phyloP scores from a whole-genome alignment of 225 moss, liverwort and hornwort genomes.

The Bryoerythrophyllum caledonicum region DNA sequence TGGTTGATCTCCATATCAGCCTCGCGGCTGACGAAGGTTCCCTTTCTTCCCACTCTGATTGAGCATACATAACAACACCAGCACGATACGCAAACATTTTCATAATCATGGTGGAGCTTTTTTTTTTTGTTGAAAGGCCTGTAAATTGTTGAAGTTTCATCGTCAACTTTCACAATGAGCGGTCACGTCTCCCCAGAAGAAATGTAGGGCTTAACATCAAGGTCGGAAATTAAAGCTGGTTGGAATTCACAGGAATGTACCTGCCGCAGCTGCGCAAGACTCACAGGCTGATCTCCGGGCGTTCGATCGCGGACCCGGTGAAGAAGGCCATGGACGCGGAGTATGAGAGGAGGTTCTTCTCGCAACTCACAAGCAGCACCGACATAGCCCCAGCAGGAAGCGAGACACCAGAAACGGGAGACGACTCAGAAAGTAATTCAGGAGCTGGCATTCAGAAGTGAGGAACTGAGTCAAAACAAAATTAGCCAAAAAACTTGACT shows the following conservation, averaged over 20 bases:
- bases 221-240: not conserved
- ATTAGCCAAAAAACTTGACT: not conserved
- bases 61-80: too few species aligned
- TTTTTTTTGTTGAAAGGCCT: not conserved
- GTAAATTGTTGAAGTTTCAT: not conserved
- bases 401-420: not conserved
- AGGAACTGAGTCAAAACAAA: not conserved
- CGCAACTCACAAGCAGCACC: slow-evolving; percentile 7
- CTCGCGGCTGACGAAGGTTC: slow-evolving; percentile 87
- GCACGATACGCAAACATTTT: not conserved
- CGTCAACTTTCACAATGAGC: not conserved
- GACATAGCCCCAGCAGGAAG: slow-evolving; percentile 8
- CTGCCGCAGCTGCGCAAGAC: slow-evolving; percentile 65
- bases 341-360: slow-evolving; percentile 14
- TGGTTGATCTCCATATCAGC: slow-evolving; percentile 82
- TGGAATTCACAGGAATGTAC: slow-evolving; percentile 61
- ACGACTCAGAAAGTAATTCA: not conserved
- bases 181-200: not conserved
- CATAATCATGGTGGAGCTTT: not conserved
- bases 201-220: too few species aligned
- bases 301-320: slow-evolving; percentile 58
- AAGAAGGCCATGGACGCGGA: slow-evolving; percentile 42
- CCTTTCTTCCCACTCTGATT: not conserved
- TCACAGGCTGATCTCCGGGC: slow-evolving; percentile 35
- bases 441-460: not conserved